Evolutionary conservation across 2,329 filamentous ascomycete species (phyloP).

Genomic region (Aaosphaeria pasadenensis): DNA sequence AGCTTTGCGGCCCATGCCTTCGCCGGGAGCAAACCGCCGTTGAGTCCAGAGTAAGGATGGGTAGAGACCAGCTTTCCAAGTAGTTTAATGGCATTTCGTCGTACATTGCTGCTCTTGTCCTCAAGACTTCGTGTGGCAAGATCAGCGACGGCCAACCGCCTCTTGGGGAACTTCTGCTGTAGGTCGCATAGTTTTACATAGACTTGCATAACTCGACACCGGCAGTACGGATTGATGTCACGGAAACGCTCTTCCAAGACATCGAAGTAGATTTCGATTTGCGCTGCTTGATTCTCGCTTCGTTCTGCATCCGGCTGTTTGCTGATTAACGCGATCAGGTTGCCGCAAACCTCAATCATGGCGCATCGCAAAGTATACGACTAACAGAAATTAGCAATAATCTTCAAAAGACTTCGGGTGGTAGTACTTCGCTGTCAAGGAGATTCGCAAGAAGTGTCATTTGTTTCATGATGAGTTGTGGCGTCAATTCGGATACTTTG

Average conservation of each 20-base stretch:
- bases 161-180: slow-evolving; percentile 87
- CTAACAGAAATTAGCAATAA: slow-evolving; percentile 36
- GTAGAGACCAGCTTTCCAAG: slow-evolving; percentile 85
- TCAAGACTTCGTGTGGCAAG: slow-evolving; percentile 85
- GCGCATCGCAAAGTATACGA: slow-evolving; percentile 92
- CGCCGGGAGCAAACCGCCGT: slow-evolving; percentile 73
- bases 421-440: slow-evolving; percentile 79
- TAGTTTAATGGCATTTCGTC: slow-evolving; percentile 91
- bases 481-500: slow-evolving; percentile 87
- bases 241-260: slow-evolving; percentile 94
- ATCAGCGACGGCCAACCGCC: slow-evolving; percentile 82
- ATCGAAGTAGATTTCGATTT: slow-evolving; percentile 96
- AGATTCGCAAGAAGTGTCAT: slow-evolving; percentile 95
- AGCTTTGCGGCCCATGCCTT: slow-evolving; percentile 84
- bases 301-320: slow-evolving; percentile 76
- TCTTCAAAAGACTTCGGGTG: background rate
- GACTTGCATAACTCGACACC: slow-evolving; percentile 88
- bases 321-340: slow-evolving; percentile 86
- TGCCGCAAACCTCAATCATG: slow-evolving; percentile 94
- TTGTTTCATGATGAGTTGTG: slow-evolving; percentile 91
- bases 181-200: slow-evolving; percentile 89
- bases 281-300: slow-evolving; percentile 88
- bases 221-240: slow-evolving; percentile 94
- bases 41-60: slow-evolving; percentile 69
- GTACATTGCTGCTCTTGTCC: slow-evolving; percentile 97